Percentiles rank a stretch among this genome's conserved stretches.
Conservation (phyloP, 805 yeast genomes). For the Groenewaldozyma salmanticensis region DNA sequence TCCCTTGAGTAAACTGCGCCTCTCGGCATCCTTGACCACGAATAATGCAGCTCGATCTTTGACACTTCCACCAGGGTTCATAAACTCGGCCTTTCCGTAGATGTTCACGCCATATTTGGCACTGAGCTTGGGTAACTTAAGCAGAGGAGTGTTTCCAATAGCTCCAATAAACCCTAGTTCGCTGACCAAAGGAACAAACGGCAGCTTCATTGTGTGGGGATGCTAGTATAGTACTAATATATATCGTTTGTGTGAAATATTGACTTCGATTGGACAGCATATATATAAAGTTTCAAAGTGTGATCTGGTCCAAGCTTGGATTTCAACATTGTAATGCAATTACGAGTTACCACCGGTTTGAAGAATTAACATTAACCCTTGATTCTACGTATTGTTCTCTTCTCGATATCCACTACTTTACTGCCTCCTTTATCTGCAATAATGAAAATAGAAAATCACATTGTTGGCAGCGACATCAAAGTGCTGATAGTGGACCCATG, state of each 20-base stretch:
- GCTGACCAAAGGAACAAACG: slow-evolving; percentile 57
- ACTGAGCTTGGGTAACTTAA: slow-evolving; percentile 49
- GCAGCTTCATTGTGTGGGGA: slow-evolving; percentile 22
- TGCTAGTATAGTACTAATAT: no score
- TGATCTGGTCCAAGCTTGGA: no score
- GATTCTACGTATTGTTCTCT: no score
- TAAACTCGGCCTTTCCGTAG: slow-evolving; percentile 84
- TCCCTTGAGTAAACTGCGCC: slow-evolving; percentile 36
- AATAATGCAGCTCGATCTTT: slow-evolving; percentile 84
- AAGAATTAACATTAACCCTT: no score
- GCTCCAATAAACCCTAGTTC: slow-evolving; percentile 68
- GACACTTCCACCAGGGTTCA: slow-evolving; percentile 91
- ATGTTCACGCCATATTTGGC: slow-evolving; percentile 58
- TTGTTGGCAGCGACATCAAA: not conserved
- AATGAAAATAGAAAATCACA: not conserved
- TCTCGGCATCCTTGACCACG: slow-evolving; percentile 71
- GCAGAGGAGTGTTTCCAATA: slow-evolving; percentile 86
- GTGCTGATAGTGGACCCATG: not conserved
- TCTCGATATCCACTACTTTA: no score
- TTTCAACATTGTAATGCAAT: no score
- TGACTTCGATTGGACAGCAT: no score
- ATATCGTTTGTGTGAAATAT: no score
- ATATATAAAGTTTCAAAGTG: no score
- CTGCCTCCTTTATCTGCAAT: no score
- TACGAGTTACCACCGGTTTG: no score